Conservation (phyloP, 352 stramenopile genomes). For the Elongisporangium anandrum region DNA sequence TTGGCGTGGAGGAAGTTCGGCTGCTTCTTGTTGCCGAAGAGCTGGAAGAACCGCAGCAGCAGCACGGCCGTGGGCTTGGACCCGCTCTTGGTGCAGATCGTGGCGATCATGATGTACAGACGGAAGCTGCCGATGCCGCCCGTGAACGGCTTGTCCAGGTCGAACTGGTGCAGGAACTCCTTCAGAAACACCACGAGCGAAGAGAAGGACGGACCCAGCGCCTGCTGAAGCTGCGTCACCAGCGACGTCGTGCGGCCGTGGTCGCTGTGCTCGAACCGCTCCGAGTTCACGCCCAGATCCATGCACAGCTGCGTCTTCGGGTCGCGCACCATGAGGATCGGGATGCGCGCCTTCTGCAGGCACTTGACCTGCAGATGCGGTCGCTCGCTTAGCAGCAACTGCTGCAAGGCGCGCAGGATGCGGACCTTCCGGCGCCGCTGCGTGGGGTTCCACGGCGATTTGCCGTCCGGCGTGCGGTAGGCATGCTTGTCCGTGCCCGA, state of each 20-base stretch:
- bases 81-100: slow-evolving; percentile 33
- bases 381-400: slow-evolving; percentile 40
- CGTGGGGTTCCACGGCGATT: slow-evolving; percentile 72
- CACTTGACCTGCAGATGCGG: slow-evolving; percentile 59
- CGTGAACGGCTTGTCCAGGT: slow-evolving; percentile 77
- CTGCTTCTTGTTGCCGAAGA: slow-evolving; percentile 61
- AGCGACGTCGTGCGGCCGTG: slow-evolving; percentile 61
- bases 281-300: slow-evolving; percentile 63
- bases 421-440: slow-evolving; percentile 55
- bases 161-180: slow-evolving; percentile 74
- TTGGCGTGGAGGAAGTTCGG: slow-evolving; percentile 40
- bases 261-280: slow-evolving; percentile 51
- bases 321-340: slow-evolving; percentile 68
- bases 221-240: slow-evolving; percentile 34
- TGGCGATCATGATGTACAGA: slow-evolving; percentile 79
- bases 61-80: slow-evolving; percentile 18
- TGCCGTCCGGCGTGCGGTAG: slow-evolving; percentile 7
- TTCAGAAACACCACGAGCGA: slow-evolving; percentile 66
- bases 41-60: slow-evolving; percentile 53
- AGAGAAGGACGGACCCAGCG: slow-evolving; percentile 40
- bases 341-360: slow-evolving; percentile 66
- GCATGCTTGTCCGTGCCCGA: no score
- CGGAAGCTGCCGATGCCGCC: slow-evolving; percentile 74
- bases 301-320: slow-evolving; percentile 43
- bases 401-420: slow-evolving; percentile 47